These are phyloP conservation scores for Shiraia sp. DNA, from an alignment of 2,329 filamentous ascomycete genomes.

Conservation along the genomic window DNA sequence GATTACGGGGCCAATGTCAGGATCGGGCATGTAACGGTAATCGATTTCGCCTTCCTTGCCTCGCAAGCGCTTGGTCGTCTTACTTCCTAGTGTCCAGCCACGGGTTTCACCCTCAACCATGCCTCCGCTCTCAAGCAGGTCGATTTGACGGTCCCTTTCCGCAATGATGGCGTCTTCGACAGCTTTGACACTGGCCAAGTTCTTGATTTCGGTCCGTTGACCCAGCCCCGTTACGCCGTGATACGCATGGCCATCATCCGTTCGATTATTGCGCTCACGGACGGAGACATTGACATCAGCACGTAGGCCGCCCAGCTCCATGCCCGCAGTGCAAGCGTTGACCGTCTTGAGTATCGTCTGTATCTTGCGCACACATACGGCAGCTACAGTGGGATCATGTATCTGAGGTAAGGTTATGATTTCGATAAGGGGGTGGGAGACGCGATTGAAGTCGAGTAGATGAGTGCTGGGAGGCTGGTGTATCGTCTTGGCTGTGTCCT, in stretches of 20 bases:
- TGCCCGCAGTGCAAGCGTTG: conserved; percentile 84
- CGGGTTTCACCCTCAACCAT: conserved; percentile 82
- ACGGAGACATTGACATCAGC: conserved; percentile 97
- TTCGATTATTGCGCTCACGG: conserved; percentile 51
- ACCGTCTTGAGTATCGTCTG: conserved; percentile 78
- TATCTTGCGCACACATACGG: conserved; percentile 85
- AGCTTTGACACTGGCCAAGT: conserved; percentile 90
- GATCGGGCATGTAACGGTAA: conserved; percentile 98
- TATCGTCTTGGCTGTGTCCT: conserved; percentile 94
- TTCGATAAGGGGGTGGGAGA: conserved; percentile 87
- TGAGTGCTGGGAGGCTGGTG: conserved; percentile 73
- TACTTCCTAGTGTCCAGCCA: conserved; percentile 86
- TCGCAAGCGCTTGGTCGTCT: conserved; percentile 77
- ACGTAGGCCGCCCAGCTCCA: conserved; percentile 88
- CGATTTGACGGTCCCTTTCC: conserved; percentile 87
- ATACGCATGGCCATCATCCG: conserved; percentile 51
- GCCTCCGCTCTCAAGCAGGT: conserved; percentile 74
- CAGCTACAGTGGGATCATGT: conserved; percentile 83
- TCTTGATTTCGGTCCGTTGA: conserved; percentile 95
- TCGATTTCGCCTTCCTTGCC: conserved; percentile 97
- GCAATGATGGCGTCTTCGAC: conserved; percentile 93
- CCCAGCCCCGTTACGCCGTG: conserved; percentile 68
- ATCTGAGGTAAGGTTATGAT: conserved; percentile 92
- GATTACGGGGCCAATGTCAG: conserved; percentile 79
- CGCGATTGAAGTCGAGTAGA: conserved; percentile 91